A percentile compares a stretch with the other conserved stretches of the same genome.
These are phyloP conservation scores for Trichoderma sp. DNA, from an alignment of 2,329 filamentous ascomycete genomes.

Conservation along the genomic window DNA sequence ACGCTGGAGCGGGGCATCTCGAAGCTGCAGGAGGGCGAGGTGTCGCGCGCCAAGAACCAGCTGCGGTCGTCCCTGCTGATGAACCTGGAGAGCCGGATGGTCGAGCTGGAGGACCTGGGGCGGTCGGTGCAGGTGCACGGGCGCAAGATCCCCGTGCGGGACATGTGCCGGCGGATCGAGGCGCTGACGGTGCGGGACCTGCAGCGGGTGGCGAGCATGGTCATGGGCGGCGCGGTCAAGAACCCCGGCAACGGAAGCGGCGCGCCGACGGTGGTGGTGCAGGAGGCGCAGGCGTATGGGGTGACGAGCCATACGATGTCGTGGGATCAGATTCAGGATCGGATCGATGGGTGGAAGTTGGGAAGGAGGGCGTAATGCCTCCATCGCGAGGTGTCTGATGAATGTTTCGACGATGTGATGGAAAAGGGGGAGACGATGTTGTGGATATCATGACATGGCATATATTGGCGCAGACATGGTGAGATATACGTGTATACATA, in stretches of 20 bases:
- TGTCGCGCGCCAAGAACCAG: conserved; percentile 95
- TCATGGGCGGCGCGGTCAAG: conserved; percentile 74
- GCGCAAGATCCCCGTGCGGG: conserved; percentile 82
- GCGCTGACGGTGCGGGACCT: conserved; percentile 78
- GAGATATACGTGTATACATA: conserved; percentile 19
- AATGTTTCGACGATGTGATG: background rate
- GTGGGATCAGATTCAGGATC: conserved; percentile 89
- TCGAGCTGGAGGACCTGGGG: conserved; percentile 94
- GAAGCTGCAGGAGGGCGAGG: conserved; percentile 73
- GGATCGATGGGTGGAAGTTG: conserved; percentile 81
- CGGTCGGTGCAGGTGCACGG: conserved; percentile 97
- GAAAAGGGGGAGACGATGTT: background rate
- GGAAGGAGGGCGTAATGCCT: conserved; percentile 52
- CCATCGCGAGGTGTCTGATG: background rate
- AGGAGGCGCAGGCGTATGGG: conserved; percentile 80
- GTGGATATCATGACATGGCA: background rate
- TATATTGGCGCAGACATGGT: conserved; percentile 7
- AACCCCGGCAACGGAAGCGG: conserved; percentile 81
- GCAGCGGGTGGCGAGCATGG: conserved; percentile 73
- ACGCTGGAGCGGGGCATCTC: conserved; percentile 75
- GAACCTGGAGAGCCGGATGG: conserved; percentile 97
- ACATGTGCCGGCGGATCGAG: conserved; percentile 91
- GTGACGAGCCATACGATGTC: conserved; percentile 67
- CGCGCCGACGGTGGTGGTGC: conserved; percentile 89
- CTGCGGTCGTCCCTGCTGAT: conserved; percentile 86